Percentiles rank a stretch among this genome's conserved stretches.
These are phyloP conservation scores for Iris macrosiphon DNA, from an alignment of 106 monocot species.

Conservation along the genomic window DNA sequence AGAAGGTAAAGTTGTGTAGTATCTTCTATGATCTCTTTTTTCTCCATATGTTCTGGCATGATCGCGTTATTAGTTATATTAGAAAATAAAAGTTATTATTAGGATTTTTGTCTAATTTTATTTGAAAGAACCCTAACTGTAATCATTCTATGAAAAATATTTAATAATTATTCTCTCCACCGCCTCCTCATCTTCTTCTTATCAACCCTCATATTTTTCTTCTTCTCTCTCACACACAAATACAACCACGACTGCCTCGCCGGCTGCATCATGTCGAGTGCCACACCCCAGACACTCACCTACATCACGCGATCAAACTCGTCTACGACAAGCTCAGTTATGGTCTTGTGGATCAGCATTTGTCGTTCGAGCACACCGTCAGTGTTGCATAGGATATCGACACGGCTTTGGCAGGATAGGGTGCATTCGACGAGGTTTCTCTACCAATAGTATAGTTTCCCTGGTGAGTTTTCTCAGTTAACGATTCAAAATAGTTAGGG, in stretches of 20 bases:
- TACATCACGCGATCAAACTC: conserved; percentile 32
- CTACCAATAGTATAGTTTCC: not conserved
- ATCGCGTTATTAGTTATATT: not conserved
- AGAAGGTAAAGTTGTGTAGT: conserved; percentile 42
- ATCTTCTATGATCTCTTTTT: not conserved
- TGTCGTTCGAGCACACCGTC: conserved; percentile 56
- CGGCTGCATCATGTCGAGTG: conserved; percentile 45
- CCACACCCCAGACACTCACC: conserved; percentile 32
- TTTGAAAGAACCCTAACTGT: too few species aligned
- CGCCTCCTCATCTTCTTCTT: too few species aligned
- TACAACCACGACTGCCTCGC: too few species aligned
- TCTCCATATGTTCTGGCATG: too few species aligned
- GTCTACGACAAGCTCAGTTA: conserved; percentile 35
- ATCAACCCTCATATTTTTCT: too few species aligned
- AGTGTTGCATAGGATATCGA: conserved; percentile 48
- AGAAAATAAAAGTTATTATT: too few species aligned
- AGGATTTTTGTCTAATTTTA: too few species aligned
- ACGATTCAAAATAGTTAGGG: conserved; percentile 7
- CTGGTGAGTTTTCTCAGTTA: not conserved
- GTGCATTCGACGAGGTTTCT: conserved; percentile 9
- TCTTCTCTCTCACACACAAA: too few species aligned
- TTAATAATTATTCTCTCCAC: too few species aligned
- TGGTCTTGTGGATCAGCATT: conserved; percentile 24
- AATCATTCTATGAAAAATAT: too few species aligned
- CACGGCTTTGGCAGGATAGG: conserved; percentile 18